phyloP scores from a whole-genome alignment of 2,329 filamentous ascomycete species.

The Davidsoniella virescens region DNA sequence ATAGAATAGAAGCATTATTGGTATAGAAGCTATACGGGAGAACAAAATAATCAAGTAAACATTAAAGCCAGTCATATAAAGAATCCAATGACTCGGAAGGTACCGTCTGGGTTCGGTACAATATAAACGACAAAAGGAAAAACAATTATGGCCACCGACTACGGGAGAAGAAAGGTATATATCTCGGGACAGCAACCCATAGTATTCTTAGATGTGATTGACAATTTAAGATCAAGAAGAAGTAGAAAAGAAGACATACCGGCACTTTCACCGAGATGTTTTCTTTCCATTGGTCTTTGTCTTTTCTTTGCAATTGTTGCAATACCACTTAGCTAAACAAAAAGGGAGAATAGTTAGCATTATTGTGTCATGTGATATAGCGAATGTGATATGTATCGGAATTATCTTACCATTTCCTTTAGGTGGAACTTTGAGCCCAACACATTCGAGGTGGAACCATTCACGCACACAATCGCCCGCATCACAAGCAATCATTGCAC shows the following conservation, averaged over 20 bases:
- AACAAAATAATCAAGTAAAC: background rate
- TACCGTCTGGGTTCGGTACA: constrained; percentile 4
- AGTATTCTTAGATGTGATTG: no score
- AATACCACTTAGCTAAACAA: constrained; percentile 59
- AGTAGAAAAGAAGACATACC: background rate
- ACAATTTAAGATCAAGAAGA: background rate
- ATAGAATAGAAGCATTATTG: background rate
- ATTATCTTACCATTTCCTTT: constrained; percentile 50
- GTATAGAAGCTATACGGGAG: background rate
- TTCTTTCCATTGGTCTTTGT: constrained; percentile 41
- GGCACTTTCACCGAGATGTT: constrained; percentile 27
- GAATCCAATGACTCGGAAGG: no score
- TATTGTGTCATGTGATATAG: background rate
- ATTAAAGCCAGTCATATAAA: no score
- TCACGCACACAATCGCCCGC: constrained; percentile 55
- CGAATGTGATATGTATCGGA: background rate
- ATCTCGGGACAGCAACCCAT: no score
- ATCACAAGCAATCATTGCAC: constrained; percentile 74
- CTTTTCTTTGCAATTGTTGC: constrained; percentile 58
- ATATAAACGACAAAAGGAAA: background rate
- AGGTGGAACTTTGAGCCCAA: constrained; percentile 64
- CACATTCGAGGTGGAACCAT: constrained; percentile 75
- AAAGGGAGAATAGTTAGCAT: constrained; percentile 17
- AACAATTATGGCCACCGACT: no score
- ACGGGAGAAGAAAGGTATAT: background rate